A percentile compares a stretch with the other conserved stretches of the same genome.
phyloP scores from a whole-genome alignment of 805 yeast genomes.

The Pichia sporocuriosa region DNA sequence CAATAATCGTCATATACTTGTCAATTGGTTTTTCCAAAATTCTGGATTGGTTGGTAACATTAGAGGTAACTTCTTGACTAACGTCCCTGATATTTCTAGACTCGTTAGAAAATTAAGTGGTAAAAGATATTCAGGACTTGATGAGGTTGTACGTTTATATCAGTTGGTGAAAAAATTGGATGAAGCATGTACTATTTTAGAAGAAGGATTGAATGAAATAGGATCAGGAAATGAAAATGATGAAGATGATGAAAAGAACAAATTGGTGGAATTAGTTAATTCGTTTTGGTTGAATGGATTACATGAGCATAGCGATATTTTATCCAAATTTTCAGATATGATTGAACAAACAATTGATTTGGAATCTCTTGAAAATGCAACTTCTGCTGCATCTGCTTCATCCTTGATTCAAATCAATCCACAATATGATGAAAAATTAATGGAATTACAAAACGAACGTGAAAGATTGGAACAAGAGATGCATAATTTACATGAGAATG shows the following conservation, averaged over 20 bases:
- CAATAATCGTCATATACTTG: constrained; percentile 61
- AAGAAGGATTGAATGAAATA: constrained; percentile 33
- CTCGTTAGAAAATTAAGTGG: constrained; percentile 57
- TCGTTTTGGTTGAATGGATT: constrained; percentile 56
- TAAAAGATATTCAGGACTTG: constrained; percentile 45
- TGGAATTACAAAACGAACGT: constrained; percentile 51
- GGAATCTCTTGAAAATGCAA: constrained; percentile 72
- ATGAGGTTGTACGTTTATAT: constrained; percentile 84
- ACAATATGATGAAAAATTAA: constrained; percentile 77
- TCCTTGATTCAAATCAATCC: constrained; percentile 66
- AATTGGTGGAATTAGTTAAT: constrained; percentile 33
- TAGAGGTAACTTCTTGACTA: constrained; percentile 58
- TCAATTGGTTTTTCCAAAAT: constrained; percentile 67
- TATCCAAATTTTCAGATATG: constrained; percentile 69
- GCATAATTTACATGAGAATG: constrained; percentile 50
- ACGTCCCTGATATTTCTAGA: constrained; percentile 79
- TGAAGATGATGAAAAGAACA: constrained; percentile 10
- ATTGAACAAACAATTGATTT: constrained; percentile 91
- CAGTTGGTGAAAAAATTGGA: constrained; percentile 73
- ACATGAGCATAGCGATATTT: constrained; percentile 38
- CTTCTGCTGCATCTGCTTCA: constrained; percentile 31
- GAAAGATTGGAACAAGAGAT: constrained; percentile 51
- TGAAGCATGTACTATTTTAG: constrained; percentile 50
- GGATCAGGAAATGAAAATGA: no score
- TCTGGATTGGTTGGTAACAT: constrained; percentile 57